These are phyloP conservation scores for Schwanniomyces etchellsii DNA, from an alignment of 1,139 yeast genomes.

Conservation along the genomic window DNA sequence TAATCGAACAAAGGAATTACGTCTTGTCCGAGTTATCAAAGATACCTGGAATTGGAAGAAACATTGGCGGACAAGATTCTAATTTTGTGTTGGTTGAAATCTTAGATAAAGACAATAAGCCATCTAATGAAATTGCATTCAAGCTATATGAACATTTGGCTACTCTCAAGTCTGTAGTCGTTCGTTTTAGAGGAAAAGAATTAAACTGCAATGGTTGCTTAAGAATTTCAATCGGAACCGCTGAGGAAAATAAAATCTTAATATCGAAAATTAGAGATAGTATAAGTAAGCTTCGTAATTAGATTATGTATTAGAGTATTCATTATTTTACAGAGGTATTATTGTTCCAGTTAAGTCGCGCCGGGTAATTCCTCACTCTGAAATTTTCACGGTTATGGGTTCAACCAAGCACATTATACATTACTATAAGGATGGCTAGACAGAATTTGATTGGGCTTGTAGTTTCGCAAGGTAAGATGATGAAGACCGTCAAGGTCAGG, in stretches of 20 bases:
- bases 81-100: conserved; percentile 77
- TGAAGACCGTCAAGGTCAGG: conserved; percentile 90
- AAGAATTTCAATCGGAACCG: conserved; percentile 83
- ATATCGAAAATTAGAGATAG: conserved; percentile 41
- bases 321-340: too few relatives aligned
- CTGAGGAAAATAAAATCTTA: conserved; percentile 59
- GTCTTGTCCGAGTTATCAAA: conserved; percentile 49
- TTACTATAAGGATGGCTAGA: conserved; percentile 57
- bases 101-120: conserved; percentile 52
- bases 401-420: not conserved
- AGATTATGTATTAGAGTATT: too few relatives aligned
- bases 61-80: conserved; percentile 85
- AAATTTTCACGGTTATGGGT: not conserved
- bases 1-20: conserved; percentile 49
- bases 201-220: conserved; percentile 83
- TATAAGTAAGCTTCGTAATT: too few relatives aligned
- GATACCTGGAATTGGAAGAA: conserved; percentile 59
- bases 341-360: not conserved
- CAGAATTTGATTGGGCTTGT: conserved; percentile 91
- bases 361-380: not conserved
- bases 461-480: conserved; percentile 93
- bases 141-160: conserved; percentile 68
- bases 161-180: conserved; percentile 66
- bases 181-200: conserved; percentile 87
- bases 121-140: conserved; percentile 67